phyloP scores from a whole-genome alignment of 2,329 filamentous ascomycete genomes.

The Cryphonectria radicalis region DNA sequence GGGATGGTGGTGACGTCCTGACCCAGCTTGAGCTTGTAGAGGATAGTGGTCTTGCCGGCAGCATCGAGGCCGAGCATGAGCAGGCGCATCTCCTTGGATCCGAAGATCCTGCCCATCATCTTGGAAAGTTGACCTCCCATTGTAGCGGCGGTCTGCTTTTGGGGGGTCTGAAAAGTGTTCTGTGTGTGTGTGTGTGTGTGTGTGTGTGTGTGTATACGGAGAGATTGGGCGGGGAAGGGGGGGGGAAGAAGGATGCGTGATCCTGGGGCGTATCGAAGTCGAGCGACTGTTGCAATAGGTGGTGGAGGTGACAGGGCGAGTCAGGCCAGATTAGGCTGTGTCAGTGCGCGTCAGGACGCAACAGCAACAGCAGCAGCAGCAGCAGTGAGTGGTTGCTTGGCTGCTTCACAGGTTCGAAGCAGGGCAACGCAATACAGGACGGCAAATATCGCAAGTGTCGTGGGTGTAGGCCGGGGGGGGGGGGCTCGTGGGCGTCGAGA shows the following conservation, averaged over 20 bases:
- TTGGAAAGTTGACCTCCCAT: constrained; percentile 96
- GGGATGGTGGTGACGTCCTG: constrained; percentile 98
- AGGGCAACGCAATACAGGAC: background rate
- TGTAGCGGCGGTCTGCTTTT: constrained; percentile 41
- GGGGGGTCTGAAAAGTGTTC: constrained; percentile 19
- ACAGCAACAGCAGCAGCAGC: background rate
- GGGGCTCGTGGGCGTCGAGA: background rate
- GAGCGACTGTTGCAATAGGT: background rate
- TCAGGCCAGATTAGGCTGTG: background rate
- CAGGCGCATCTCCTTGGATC: constrained; percentile 98
- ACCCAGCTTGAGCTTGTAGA: constrained; percentile 98
- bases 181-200: background rate
- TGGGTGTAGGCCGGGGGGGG: background rate
- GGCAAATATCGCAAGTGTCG: background rate
- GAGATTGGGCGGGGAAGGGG: background rate
- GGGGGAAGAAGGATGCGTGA: background rate
- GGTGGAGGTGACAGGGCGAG: background rate
- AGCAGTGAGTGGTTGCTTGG: background rate
- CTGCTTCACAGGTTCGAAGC: background rate
- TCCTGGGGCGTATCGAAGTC: background rate
- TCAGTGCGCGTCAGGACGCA: constrained; percentile 5
- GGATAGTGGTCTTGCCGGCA: constrained; percentile 97
- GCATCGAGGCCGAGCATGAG: constrained; percentile 98
- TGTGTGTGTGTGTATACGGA: background rate
- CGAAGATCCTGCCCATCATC: constrained; percentile 98